Evolutionary conservation across 1,284 basidiomycete genomes (phyloP), one percentile per base, ranked within the genome.

Genomic region (Kalmanozyma brasiliensis): DNA sequence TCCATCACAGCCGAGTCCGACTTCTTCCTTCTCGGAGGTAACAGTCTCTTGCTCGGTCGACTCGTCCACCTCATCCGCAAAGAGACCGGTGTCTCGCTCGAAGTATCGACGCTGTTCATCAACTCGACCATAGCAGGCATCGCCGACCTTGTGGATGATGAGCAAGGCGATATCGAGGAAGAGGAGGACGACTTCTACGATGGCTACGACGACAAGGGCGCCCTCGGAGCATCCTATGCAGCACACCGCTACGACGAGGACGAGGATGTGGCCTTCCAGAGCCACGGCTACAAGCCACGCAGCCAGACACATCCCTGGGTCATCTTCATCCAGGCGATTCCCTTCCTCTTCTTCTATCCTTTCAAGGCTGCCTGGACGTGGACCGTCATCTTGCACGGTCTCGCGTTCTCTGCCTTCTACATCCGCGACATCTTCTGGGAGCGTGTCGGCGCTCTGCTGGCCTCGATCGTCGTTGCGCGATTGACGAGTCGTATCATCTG

Each of bases 331-430:
- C 80, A 82, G 61, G 35, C 65, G 19, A 63, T 82, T 20, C 80
- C 80, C 1, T 72, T 82, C 57, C 52, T 82, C 35, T 76, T 82
- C 64, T 82, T 82, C 62, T 82, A 82, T 49, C 80, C 80, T 4
- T 60, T 77, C 58, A 82, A 82, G 56, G 80, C 80, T 3, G 80
- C 80, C 4, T 82, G 80, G 80, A 82, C 80, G 10, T 82, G 80
- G 80, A 81, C 79, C 13, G 74, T 82, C 56, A 79, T 82, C 42
- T 37, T 82, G 43, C 80, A 82, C 59, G 80, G 79, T 37, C 75
- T 82, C 38, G 79, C 80, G 41, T 81, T 81, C 53, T 82, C 78
- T 17, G 79, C 80, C 2, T 81, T 74, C 61, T 81, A 81, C 62
- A 82, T 82, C 51, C 52, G 72, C n/a, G 80, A 82, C 65, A 66